These are phyloP conservation scores for Hypoxylon sp. DNA, from an alignment of 2,329 filamentous ascomycete species.

Conservation along the genomic window DNA sequence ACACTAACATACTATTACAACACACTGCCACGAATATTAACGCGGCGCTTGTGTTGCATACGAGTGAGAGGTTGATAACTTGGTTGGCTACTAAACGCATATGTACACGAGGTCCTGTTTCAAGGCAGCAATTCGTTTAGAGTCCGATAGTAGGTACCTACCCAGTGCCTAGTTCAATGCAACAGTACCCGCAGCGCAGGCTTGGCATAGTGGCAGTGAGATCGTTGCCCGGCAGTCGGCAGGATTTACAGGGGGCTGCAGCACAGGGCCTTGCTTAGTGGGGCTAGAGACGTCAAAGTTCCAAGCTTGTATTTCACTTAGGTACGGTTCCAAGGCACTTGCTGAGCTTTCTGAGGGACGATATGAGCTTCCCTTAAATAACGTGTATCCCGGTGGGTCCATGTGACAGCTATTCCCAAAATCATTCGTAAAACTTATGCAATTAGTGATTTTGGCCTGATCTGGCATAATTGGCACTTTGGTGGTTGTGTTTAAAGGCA, in stretches of 20 bases:
- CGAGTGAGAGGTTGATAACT: too few relatives aligned
- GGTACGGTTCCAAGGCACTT: too few relatives aligned
- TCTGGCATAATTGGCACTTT: too few relatives aligned
- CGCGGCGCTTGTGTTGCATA: not conserved
- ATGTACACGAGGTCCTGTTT: constrained; percentile 12
- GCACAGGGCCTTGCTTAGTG: constrained; percentile 9
- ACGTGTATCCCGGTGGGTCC: too few relatives aligned
- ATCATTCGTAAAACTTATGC: too few relatives aligned
- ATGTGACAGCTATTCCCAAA: too few relatives aligned
- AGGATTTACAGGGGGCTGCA: constrained; percentile 24
- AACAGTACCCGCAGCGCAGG: constrained; percentile 8
- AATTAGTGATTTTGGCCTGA: too few relatives aligned
- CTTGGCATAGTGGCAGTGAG: constrained; percentile 39
- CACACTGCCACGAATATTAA: constrained; percentile 6
- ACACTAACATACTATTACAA: not conserved
- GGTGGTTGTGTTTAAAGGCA: too few relatives aligned
- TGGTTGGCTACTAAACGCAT: too few relatives aligned
- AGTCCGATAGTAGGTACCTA: constrained; percentile 18
- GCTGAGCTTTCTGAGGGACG: too few relatives aligned
- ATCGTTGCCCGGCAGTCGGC: constrained; percentile 39
- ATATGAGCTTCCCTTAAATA: too few relatives aligned
- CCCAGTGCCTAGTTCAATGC: constrained; percentile 32
- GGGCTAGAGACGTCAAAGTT: constrained; percentile 1
- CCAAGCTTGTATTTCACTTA: not conserved
- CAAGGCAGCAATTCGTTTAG: constrained; percentile 20